Percentiles rank a stretch among this genome's conserved stretches.
phyloP scores from a whole-genome alignment of 2,329 filamentous ascomycete species.

The Fulvia fulva region DNA sequence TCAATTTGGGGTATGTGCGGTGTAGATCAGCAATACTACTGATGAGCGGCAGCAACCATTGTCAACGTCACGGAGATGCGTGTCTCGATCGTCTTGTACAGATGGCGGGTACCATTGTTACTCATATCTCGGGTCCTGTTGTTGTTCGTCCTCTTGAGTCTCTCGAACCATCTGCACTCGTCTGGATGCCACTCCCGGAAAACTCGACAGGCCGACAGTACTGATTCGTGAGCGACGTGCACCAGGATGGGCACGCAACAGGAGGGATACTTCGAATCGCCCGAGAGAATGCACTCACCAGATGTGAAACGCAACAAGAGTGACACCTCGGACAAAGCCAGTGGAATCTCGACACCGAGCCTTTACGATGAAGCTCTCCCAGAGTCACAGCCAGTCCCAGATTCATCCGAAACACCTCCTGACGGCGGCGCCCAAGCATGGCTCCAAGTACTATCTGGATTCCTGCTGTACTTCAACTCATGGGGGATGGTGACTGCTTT shows the following conservation, averaged over 20 bases:
- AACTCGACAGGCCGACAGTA: too few relatives aligned
- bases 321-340: not conserved
- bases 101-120: too few relatives aligned
- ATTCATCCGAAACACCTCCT: conserved; percentile 20
- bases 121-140: too few relatives aligned
- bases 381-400: not conserved
- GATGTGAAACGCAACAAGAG: not conserved
- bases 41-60: not conserved
- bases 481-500: conserved; percentile 30
- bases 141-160: too few relatives aligned
- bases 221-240: not conserved
- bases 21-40: not conserved
- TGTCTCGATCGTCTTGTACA: too few relatives aligned
- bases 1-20: too few relatives aligned
- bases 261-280: too few relatives aligned
- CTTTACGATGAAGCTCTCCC: not conserved
- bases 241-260: not conserved
- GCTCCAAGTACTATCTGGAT: conserved; percentile 43
- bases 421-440: conserved; percentile 43
- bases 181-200: too few relatives aligned
- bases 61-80: not conserved
- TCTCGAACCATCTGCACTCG: too few relatives aligned
- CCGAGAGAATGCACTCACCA: not conserved
- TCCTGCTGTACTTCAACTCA: conserved; percentile 45
- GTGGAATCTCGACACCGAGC: not conserved